phyloP scores from a whole-genome alignment of 2,329 filamentous ascomycete species.

The Cadophora sp. region DNA sequence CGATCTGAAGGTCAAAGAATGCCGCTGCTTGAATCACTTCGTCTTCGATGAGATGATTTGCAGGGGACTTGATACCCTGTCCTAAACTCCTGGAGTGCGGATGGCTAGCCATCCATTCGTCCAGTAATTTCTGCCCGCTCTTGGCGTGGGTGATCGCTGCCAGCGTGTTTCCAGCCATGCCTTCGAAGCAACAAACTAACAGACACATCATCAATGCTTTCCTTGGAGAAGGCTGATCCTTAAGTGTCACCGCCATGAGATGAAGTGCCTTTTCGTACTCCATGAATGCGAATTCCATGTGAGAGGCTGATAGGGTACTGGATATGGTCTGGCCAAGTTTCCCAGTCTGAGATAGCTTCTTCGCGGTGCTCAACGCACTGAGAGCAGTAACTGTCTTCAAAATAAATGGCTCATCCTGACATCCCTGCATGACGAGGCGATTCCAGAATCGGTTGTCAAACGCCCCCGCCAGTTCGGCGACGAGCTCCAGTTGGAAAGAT shows the following conservation, averaged over 20 bases:
- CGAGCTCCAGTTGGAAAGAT: conserved; percentile 24
- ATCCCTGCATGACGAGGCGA: conserved; percentile 26
- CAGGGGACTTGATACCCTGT: conserved; percentile 14
- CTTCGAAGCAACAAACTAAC: conserved; percentile 22
- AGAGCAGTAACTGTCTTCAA: conserved; percentile 14
- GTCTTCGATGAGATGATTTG: conserved; percentile 16
- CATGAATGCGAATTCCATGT: conserved; percentile 18
- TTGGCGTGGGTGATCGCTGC: conserved; percentile 23
- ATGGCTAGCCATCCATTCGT: conserved; percentile 20
- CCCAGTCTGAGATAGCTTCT: background rate
- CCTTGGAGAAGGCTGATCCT: conserved; percentile 4
- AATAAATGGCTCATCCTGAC: conserved; percentile 21
- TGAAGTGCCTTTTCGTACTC: conserved; percentile 21
- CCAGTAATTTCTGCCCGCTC: conserved; percentile 22
- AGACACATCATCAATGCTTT: conserved; percentile 27
- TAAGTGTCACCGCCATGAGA: conserved; percentile 12
- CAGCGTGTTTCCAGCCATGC: conserved; percentile 12
- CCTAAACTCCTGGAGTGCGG: background rate
- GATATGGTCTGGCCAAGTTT: background rate
- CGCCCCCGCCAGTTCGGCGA: conserved; percentile 13
- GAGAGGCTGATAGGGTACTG: background rate
- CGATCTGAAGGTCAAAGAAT: conserved; percentile 17
- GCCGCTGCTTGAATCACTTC: conserved; percentile 14
- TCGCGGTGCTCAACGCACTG: conserved; percentile 19
- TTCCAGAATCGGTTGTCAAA: conserved; percentile 24